Conservation (phyloP, 1,139 yeast species). For the Pichia sp. region DNA sequence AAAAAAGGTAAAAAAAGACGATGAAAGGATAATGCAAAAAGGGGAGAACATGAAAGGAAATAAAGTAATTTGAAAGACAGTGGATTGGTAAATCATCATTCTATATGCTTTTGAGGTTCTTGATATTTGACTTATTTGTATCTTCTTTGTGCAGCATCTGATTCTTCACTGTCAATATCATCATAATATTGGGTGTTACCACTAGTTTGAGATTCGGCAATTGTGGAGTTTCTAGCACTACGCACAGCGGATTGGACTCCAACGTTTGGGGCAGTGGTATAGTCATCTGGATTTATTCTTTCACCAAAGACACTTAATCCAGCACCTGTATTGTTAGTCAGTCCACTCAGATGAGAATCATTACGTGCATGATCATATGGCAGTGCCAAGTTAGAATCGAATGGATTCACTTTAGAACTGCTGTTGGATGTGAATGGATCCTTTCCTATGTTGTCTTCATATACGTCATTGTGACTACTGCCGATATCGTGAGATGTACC, state of each 20-base stretch:
- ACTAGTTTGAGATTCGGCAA: constrained; percentile 2
- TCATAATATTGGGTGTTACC: background rate
- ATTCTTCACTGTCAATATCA: constrained; percentile 9
- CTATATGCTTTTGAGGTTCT: no score
- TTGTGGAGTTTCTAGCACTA: background rate
- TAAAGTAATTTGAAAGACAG: no score
- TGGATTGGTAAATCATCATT: no score
- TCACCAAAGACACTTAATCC: constrained; percentile 18
- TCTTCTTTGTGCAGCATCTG: constrained; percentile 10
- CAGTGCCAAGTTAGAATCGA: background rate
- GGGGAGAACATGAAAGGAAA: no score
- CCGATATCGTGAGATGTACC: background rate
- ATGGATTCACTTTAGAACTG: constrained; percentile 4
- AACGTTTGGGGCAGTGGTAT: background rate
- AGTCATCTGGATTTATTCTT: constrained; percentile 11
- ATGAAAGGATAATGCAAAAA: no score
- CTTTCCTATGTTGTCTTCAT: background rate
- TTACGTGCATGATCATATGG: constrained; percentile 8
- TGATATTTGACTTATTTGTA: background rate
- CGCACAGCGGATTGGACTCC: constrained; percentile 1
- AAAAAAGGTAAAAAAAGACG: no score
- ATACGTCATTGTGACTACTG: background rate
- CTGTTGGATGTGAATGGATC: constrained; percentile 9
- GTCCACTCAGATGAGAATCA: constrained; percentile 11
- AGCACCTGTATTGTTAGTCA: constrained; percentile 13